Percentiles rank a stretch among this genome's conserved stretches.
phyloP scores from a whole-genome alignment of 768 basidiomycete species.

The Hygrocybe coccinea region DNA sequence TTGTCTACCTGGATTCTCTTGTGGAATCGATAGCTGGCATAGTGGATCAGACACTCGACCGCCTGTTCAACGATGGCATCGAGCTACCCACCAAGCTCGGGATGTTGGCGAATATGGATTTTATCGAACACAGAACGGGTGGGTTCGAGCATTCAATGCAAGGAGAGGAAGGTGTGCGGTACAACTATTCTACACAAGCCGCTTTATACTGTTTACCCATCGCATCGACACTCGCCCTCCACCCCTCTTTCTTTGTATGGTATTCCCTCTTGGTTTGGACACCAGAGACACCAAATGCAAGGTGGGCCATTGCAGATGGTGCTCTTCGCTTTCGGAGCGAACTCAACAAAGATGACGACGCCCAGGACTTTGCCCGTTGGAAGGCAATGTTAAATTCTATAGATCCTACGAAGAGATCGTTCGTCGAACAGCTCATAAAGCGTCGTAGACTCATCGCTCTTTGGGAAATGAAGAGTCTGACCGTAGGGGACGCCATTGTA shows the following conservation, averaged over 20 bases:
- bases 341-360: background rate
- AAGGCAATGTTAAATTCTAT: background rate
- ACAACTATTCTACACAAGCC: background rate
- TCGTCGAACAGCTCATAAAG: background rate
- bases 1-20: background rate
- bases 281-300: background rate
- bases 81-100: background rate
- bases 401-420: background rate
- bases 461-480: conserved; percentile 8
- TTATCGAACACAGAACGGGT: background rate
- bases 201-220: conserved; percentile 1
- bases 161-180: background rate
- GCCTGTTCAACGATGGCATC: background rate
- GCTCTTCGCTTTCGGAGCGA: background rate
- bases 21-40: background rate
- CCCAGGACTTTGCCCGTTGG: background rate
- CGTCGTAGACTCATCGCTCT: background rate
- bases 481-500: background rate
- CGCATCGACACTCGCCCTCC: conserved; percentile 7
- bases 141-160: background rate
- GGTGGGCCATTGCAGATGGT: conserved; percentile 1
- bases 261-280: background rate
- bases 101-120: background rate
- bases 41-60: background rate
- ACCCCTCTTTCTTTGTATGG: background rate